phyloP scores from a whole-genome alignment of 2,329 filamentous ascomycete genomes.

The Cladobotryum mycophilum region DNA sequence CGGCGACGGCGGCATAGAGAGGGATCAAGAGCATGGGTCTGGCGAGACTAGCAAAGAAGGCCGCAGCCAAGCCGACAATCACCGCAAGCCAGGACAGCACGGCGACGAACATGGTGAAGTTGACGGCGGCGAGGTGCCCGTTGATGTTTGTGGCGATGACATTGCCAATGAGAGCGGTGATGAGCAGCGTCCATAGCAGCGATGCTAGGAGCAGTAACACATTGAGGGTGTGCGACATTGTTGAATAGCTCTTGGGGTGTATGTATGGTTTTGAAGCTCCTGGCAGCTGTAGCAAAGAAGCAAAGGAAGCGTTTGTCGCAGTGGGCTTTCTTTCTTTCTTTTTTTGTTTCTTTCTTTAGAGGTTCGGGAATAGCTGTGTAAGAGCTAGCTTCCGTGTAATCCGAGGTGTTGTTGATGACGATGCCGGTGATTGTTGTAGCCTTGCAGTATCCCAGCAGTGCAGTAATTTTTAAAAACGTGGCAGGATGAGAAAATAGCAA shows the following conservation, averaged over 20 bases:
- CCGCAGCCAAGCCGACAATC: slow-evolving; percentile 54
- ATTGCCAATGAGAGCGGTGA: slow-evolving; percentile 53
- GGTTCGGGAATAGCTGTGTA: no score
- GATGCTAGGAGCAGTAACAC: slow-evolving; percentile 42
- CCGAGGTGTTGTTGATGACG: no score
- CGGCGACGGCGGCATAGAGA: slow-evolving; percentile 51
- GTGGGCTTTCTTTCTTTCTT: no score
- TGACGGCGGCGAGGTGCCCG: slow-evolving; percentile 43
- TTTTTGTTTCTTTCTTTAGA: no score
- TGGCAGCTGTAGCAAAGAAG: no score
- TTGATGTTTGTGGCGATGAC: slow-evolving; percentile 46
- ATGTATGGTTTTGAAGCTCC: no score
- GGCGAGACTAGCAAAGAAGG: slow-evolving; percentile 47
- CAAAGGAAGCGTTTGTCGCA: no score
- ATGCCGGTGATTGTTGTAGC: no score
- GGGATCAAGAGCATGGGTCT: slow-evolving; percentile 47
- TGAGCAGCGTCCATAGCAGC: slow-evolving; percentile 46
- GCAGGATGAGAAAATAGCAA: no score
- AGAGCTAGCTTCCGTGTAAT: no score
- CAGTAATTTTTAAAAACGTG: no score
- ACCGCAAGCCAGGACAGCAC: slow-evolving; percentile 59
- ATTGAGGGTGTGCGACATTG: slow-evolving; percentile 34
- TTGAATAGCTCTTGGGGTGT: slow-evolving; percentile 3
- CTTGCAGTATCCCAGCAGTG: no score
- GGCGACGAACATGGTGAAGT: slow-evolving; percentile 64